phyloP scores from a whole-genome alignment of 1,284 basidiomycete species.

The Gymnopus androsaceus region DNA sequence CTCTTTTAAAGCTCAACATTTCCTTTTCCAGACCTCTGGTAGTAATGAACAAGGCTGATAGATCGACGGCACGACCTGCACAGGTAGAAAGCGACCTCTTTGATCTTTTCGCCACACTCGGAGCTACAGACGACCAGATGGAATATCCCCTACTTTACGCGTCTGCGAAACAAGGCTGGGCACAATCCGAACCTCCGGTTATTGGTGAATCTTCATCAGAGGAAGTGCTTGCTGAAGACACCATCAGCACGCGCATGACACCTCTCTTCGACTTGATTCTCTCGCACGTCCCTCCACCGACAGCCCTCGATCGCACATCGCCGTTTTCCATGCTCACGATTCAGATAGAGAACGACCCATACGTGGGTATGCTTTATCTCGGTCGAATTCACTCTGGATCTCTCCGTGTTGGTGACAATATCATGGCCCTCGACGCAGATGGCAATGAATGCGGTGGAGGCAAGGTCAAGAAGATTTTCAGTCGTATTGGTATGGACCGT shows the following conservation, averaged over 20 bases:
- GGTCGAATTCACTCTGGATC: slow-evolving; percentile 45
- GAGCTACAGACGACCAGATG: slow-evolving; percentile 49
- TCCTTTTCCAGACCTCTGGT: slow-evolving; percentile 38
- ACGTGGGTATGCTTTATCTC: slow-evolving; percentile 46
- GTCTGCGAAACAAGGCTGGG: slow-evolving; percentile 52
- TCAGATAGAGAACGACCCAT: slow-evolving; percentile 47
- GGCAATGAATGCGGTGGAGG: slow-evolving; percentile 49
- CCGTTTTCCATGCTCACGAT: slow-evolving; percentile 52
- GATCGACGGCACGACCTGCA: slow-evolving; percentile 39
- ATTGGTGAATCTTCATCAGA: slow-evolving; percentile 15
- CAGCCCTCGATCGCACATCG: slow-evolving; percentile 35
- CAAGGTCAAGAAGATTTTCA: slow-evolving; percentile 47
- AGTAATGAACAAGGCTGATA: slow-evolving; percentile 48
- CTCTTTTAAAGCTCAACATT: not conserved
- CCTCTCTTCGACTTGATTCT: slow-evolving; percentile 47
- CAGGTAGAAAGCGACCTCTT: slow-evolving; percentile 51
- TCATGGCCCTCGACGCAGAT: slow-evolving; percentile 39
- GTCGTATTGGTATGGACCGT: slow-evolving; percentile 40
- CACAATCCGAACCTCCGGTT: slow-evolving; percentile 29
- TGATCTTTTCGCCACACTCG: slow-evolving; percentile 48
- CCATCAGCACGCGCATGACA: slow-evolving; percentile 33
- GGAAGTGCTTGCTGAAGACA: slow-evolving; percentile 3
- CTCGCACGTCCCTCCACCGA: slow-evolving; percentile 41
- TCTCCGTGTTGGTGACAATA: slow-evolving; percentile 38
- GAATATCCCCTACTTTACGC: slow-evolving; percentile 51